Conservation (phyloP, 805 yeast species). For the Danielia oregonensis region DNA sequence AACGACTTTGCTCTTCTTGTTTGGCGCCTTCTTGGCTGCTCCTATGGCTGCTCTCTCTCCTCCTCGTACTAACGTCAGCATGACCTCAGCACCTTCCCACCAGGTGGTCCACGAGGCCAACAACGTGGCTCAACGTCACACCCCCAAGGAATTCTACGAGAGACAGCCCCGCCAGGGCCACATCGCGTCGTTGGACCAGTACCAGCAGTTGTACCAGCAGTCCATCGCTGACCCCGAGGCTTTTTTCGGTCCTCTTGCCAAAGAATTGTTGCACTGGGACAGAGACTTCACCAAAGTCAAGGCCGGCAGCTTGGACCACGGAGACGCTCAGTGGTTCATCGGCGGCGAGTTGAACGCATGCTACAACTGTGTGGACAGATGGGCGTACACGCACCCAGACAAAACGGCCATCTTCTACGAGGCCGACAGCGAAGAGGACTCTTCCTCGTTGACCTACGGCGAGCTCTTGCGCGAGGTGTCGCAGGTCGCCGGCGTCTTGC, state of each 20-base stretch:
- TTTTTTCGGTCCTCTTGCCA: slow-evolving; percentile 55
- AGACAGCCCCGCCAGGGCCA: slow-evolving; percentile 62
- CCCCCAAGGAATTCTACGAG: slow-evolving; percentile 52
- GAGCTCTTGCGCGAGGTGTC: slow-evolving; percentile 69
- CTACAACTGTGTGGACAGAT: slow-evolving; percentile 79
- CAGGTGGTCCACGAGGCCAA: slow-evolving; percentile 62
- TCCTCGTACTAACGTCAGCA: slow-evolving; percentile 10
- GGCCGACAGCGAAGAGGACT: slow-evolving; percentile 72
- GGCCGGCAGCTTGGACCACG: slow-evolving; percentile 46
- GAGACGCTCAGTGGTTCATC: slow-evolving; percentile 64
- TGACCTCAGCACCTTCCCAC: slow-evolving; percentile 32
- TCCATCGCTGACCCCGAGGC: slow-evolving; percentile 52
- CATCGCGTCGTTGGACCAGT: slow-evolving; percentile 60
- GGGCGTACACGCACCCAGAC: slow-evolving; percentile 67
- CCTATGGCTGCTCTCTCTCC: too few species aligned
- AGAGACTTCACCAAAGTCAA: slow-evolving; percentile 46
- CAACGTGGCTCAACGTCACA: slow-evolving; percentile 43
- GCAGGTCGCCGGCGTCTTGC: slow-evolving; percentile 65
- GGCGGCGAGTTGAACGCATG: slow-evolving; percentile 79
- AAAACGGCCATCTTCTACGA: slow-evolving; percentile 76
- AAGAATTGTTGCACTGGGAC: slow-evolving; percentile 48
- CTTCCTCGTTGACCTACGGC: slow-evolving; percentile 61
- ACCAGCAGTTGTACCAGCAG: slow-evolving; percentile 52
- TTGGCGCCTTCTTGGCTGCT: too few species aligned
- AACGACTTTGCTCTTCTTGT: too few species aligned